Evolutionary conservation across 306 rosid genomes (phyloP).

Genomic region (Abrus precatorius): DNA sequence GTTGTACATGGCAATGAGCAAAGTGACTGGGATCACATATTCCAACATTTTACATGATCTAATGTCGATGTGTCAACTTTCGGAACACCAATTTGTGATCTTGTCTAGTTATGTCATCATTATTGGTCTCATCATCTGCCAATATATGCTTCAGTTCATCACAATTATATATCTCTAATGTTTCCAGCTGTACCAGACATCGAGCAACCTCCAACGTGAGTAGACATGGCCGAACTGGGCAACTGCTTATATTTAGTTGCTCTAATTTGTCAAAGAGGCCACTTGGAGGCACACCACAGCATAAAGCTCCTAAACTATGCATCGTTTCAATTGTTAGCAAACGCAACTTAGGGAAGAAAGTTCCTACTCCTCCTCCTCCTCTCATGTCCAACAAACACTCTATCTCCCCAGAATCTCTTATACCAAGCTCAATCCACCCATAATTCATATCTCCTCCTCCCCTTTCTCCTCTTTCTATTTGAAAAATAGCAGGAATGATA

Average conservation of each 20-base stretch:
- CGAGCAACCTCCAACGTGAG: slow-evolving; percentile 15
- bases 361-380: not conserved
- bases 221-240: not conserved
- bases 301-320: slow-evolving; percentile 6
- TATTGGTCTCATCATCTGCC: not conserved
- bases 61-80: slow-evolving; percentile 24
- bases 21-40: slow-evolving; percentile 40
- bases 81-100: slow-evolving; percentile 24
- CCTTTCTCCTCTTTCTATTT: not conserved
- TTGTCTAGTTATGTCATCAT: no score
- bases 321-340: not conserved
- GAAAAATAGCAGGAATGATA: not conserved
- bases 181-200: not conserved
- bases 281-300: not conserved
- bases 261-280: slow-evolving; percentile 23
- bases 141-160: slow-evolving; percentile 1
- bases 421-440: not conserved
- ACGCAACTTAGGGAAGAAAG: slow-evolving; percentile 36
- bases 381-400: not conserved
- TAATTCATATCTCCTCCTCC: not conserved
- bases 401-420: not conserved
- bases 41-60: not conserved
- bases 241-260: not conserved
- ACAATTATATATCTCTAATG: no score
- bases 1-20: slow-evolving; percentile 27